These are phyloP conservation scores for Amoeboaphelidium protococcarum DNA, from an alignment of 371 early-diverging fungal genomes.

Conservation along the genomic window DNA sequence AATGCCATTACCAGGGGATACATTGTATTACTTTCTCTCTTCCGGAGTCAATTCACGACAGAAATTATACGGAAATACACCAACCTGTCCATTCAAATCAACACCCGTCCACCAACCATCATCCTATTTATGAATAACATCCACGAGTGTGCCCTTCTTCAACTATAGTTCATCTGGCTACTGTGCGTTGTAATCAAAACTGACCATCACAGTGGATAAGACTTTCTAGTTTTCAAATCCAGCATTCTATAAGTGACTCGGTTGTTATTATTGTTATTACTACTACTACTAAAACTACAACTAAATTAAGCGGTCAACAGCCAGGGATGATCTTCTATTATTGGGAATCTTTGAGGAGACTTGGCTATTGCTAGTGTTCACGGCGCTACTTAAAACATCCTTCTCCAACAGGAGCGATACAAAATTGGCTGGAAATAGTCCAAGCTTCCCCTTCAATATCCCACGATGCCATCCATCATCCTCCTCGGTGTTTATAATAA, in stretches of 20 bases:
- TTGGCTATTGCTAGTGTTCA: too few species aligned
- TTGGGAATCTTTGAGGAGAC: too few species aligned
- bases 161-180: constrained; percentile 33
- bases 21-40: too few species aligned
- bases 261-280: too few species aligned
- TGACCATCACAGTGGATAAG: constrained; percentile 17
- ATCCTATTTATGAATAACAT: constrained; percentile 29
- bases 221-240: background rate
- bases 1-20: too few species aligned
- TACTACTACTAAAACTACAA: too few species aligned
- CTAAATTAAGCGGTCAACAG: too few species aligned
- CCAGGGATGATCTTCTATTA: too few species aligned
- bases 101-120: constrained; percentile 9
- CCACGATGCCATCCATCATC: constrained; percentile 39
- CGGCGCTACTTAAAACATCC: too few species aligned
- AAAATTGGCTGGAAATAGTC: constrained; percentile 29
- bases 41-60: too few species aligned
- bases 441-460: constrained; percentile 31
- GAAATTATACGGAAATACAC: background rate
- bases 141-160: constrained; percentile 30
- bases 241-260: too few species aligned
- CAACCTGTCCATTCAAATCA: background rate
- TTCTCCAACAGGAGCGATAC: background rate
- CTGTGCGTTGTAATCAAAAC: constrained; percentile 37
- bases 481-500: constrained; percentile 23